A percentile compares a stretch with the other conserved stretches of the same genome.
Evolutionary conservation across 495 filamentous ascomycete genomes (phyloP).

Genomic region (Penicillium odoratum): DNA sequence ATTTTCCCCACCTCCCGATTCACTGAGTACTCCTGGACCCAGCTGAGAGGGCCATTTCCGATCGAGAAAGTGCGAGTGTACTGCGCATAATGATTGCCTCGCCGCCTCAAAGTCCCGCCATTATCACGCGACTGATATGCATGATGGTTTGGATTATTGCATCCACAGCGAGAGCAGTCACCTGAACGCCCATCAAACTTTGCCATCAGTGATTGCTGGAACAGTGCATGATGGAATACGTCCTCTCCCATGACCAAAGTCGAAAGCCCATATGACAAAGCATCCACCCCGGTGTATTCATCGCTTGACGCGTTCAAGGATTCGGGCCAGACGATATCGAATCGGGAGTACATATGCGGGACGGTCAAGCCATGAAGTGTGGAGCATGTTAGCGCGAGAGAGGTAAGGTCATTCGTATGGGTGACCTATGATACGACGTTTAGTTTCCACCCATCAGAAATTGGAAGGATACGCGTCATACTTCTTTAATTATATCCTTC

Average conservation of each 20-base stretch:
- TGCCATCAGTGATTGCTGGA: conserved; percentile 41
- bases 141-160: conserved; percentile 20
- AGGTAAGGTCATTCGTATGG: conserved; percentile 83
- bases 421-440: conserved; percentile 60
- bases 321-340: conserved; percentile 95
- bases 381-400: conserved; percentile 80
- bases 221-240: conserved; percentile 55
- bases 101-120: conserved; percentile 27
- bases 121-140: conserved; percentile 15
- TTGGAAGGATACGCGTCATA: conserved; percentile 30
- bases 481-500: conserved; percentile 87
- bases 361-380: conserved; percentile 79
- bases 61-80: conserved; percentile 88
- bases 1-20: conserved; percentile 90
- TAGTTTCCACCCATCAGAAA: conserved; percentile 10
- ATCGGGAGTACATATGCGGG: conserved; percentile 86
- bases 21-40: conserved; percentile 85
- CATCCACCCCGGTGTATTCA: conserved; percentile 77
- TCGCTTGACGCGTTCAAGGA: conserved; percentile 56
- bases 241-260: conserved; percentile 81
- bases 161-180: conserved; percentile 41
- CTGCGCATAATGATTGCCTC: conserved; percentile 80
- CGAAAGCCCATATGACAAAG: conserved; percentile 85
- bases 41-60: conserved; percentile 79
- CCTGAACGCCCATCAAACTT: conserved; percentile 9